Conservation (phyloP, 2,329 filamentous ascomycete genomes). For the Penicillium crustosum region DNA sequence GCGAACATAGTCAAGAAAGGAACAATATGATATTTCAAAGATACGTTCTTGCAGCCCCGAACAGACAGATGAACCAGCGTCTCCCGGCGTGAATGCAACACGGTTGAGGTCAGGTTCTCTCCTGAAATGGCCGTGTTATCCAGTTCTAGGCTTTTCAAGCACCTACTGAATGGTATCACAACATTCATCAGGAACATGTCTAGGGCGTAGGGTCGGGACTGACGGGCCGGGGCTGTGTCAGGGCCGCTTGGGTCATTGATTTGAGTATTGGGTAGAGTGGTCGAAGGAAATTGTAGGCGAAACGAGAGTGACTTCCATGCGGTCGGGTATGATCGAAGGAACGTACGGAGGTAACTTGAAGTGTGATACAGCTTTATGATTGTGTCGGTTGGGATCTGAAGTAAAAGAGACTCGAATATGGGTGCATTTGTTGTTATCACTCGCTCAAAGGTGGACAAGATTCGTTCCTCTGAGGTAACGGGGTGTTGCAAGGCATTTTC, state of each 20-base stretch:
- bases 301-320: slow-evolving; percentile 63
- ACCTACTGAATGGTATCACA: slow-evolving; percentile 56
- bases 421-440: slow-evolving; percentile 58
- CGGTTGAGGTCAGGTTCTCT: slow-evolving; percentile 55
- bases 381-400: slow-evolving; percentile 56
- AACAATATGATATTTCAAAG: slow-evolving; percentile 63
- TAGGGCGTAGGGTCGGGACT: slow-evolving; percentile 59
- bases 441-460: slow-evolving; percentile 53
- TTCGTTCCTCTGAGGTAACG: slow-evolving; percentile 26
- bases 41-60: slow-evolving; percentile 64
- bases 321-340: slow-evolving; percentile 57
- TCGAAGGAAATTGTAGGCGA: slow-evolving; percentile 49
- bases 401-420: slow-evolving; percentile 58
- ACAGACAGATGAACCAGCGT: slow-evolving; percentile 61
- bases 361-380: slow-evolving; percentile 61
- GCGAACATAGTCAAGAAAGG: slow-evolving; percentile 55
- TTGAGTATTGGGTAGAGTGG: slow-evolving; percentile 34
- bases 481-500: slow-evolving; percentile 28
- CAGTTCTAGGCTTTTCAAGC: slow-evolving; percentile 57
- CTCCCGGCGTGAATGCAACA: slow-evolving; percentile 54
- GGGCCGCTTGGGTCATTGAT: slow-evolving; percentile 34
- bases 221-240: slow-evolving; percentile 42
- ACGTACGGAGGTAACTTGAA: slow-evolving; percentile 54
- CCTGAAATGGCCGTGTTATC: slow-evolving; percentile 63
- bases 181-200: slow-evolving; percentile 59